These are phyloP conservation scores for Fusarium pseudonygamai DNA, from an alignment of 2,329 filamentous ascomycete species.

Conservation along the genomic window DNA sequence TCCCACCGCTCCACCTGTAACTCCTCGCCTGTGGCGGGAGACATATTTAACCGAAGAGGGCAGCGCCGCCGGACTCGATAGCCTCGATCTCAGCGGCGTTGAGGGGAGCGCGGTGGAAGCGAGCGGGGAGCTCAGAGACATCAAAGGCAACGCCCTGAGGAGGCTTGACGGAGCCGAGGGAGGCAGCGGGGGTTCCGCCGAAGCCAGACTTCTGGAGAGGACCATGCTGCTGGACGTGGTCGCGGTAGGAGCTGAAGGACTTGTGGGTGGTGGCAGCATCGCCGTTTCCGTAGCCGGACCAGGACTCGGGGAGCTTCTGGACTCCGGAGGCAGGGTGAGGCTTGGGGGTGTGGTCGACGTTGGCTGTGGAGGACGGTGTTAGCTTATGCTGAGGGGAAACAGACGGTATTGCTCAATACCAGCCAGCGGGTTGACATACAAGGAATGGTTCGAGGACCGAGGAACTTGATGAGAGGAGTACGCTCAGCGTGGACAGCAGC, in stretches of 20 bases:
- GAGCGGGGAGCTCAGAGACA: constrained; percentile 82
- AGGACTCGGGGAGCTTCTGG: constrained; percentile 67
- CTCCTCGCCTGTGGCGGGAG: constrained; percentile 28
- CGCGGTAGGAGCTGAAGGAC: constrained; percentile 80
- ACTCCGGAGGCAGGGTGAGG: constrained; percentile 78
- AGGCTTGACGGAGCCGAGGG: constrained; percentile 77
- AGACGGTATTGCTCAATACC: neutral
- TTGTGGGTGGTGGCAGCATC: constrained; percentile 57
- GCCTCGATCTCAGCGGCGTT: constrained; percentile 90
- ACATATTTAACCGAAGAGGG: constrained; percentile 56
- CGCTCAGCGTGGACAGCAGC: constrained; percentile 68
- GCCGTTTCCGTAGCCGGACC: constrained; percentile 50
- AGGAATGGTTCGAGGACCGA: constrained; percentile 68
- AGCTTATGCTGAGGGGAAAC: constrained; percentile 14
- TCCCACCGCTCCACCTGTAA: constrained; percentile 35
- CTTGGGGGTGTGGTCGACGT: constrained; percentile 76
- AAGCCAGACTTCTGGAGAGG: constrained; percentile 71
- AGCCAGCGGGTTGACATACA: constrained; percentile 53
- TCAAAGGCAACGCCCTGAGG: constrained; percentile 85
- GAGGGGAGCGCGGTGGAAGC: constrained; percentile 82
- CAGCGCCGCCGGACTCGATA: constrained; percentile 90
- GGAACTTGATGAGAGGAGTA: constrained; percentile 69
- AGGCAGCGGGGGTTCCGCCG: constrained; percentile 72
- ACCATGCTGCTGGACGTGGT: constrained; percentile 81
- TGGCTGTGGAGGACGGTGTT: constrained; percentile 58